Evolutionary conservation across 78 protist species (phyloP).

Genomic region (Speleostelium caveatum): DNA sequence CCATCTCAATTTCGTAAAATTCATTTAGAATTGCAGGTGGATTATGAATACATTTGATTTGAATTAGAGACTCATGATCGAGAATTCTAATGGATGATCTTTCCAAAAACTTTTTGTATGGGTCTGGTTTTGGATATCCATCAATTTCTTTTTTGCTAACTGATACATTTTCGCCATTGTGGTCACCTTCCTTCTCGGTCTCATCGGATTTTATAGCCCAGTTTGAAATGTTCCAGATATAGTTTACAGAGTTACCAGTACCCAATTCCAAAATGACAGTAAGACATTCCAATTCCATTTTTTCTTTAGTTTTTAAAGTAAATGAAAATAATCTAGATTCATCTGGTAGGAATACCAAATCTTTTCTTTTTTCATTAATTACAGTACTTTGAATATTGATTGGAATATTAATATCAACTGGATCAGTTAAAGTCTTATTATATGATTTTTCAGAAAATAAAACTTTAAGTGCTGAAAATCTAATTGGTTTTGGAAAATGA

Average conservation of each 20-base stretch:
- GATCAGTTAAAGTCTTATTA: conserved; percentile 22
- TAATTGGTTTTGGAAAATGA: conserved; percentile 66
- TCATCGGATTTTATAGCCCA: conserved; percentile 76
- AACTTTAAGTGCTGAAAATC: conserved; percentile 25
- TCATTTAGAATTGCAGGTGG: conserved; percentile 73
- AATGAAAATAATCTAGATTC: conserved; percentile 67
- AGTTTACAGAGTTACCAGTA: conserved; percentile 18
- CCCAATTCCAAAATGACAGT: conserved; percentile 59
- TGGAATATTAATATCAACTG: neutral
- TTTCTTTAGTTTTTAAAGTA: conserved; percentile 32
- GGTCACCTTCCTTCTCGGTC: conserved; percentile 9
- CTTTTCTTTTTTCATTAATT: conserved; percentile 21
- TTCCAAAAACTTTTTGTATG: conserved; percentile 74
- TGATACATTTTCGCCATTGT: neutral
- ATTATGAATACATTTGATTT: conserved; percentile 64
- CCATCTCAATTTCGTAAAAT: conserved; percentile 64
- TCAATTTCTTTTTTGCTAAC: neutral
- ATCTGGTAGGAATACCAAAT: conserved; percentile 59
- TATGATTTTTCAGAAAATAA: conserved; percentile 30
- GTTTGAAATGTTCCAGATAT: conserved; percentile 65
- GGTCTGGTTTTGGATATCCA: conserved; percentile 24
- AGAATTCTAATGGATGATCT: conserved; percentile 75
- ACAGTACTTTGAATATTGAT: neutral
- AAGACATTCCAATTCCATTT: conserved; percentile 65
- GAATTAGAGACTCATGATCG: conserved; percentile 73